Conservation (phyloP, 1,139 yeast genomes). For the Yamadazyma buinensis region DNA sequence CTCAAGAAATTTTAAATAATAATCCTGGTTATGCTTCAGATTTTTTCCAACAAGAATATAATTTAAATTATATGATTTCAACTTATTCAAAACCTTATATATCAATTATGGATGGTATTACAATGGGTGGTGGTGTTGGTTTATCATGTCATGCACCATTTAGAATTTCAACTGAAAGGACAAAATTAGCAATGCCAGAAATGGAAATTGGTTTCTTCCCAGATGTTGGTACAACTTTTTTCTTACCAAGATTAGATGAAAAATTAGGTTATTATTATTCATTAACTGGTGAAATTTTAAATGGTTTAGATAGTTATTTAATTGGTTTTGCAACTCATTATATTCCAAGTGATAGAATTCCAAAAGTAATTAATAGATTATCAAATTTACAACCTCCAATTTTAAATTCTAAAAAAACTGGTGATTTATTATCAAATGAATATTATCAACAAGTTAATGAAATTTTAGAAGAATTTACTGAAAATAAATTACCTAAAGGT, state of each 20-base stretch:
- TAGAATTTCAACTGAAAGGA: slow-evolving; percentile 85
- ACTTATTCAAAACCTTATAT: slow-evolving; percentile 83
- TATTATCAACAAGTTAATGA: slow-evolving; percentile 61
- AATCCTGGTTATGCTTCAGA: slow-evolving; percentile 52
- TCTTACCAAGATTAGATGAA: slow-evolving; percentile 78
- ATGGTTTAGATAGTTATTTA: slow-evolving; percentile 75
- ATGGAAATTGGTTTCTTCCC: slow-evolving; percentile 96
- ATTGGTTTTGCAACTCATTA: slow-evolving; percentile 92
- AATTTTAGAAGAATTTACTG: slow-evolving; percentile 74
- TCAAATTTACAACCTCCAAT: slow-evolving; percentile 50
- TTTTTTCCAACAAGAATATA: slow-evolving; percentile 79
- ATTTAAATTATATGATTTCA: slow-evolving; percentile 73
- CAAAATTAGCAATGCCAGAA: slow-evolving; percentile 96
- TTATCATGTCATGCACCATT: slow-evolving; percentile 90
- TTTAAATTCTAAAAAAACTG: slow-evolving; percentile 25
- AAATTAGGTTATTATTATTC: slow-evolving; percentile 83
- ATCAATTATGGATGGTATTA: slow-evolving; percentile 84
- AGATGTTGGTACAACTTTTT: slow-evolving; percentile 92
- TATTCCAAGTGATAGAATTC: slow-evolving; percentile 62
- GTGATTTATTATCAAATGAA: slow-evolving; percentile 23
- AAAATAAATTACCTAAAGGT: slow-evolving; percentile 60
- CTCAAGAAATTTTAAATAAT: slow-evolving; percentile 46
- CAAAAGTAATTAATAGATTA: slow-evolving; percentile 61
- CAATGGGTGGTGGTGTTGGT: slow-evolving; percentile 99
- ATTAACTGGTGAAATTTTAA: slow-evolving; percentile 74